These are phyloP conservation scores for Phytophthora multivora DNA, from an alignment of 352 stramenopile species.

Conservation along the genomic window DNA sequence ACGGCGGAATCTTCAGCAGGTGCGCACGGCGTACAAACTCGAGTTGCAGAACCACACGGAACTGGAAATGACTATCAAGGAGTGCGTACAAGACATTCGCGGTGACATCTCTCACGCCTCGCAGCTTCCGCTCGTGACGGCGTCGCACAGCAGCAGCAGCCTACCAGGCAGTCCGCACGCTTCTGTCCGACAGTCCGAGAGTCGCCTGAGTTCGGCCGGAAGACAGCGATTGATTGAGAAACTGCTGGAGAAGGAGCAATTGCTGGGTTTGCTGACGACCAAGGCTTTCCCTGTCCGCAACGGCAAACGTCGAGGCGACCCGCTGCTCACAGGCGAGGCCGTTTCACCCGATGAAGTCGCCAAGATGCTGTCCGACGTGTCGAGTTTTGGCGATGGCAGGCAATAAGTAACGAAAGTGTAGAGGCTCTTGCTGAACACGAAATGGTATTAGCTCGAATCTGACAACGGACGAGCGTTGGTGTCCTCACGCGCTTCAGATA, in stretches of 20 bases:
- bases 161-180: conserved; percentile 12
- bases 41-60: conserved; percentile 82
- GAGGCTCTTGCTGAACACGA: conserved; percentile 12
- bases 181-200: conserved; percentile 14
- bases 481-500: neutral
- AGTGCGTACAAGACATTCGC: conserved; percentile 86
- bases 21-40: conserved; percentile 67
- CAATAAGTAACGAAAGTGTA: conserved; percentile 29
- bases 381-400: conserved; percentile 16
- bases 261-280: conserved; percentile 78
- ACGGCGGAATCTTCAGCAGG: conserved; percentile 79
- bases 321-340: conserved; percentile 49
- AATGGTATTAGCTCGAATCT: conserved; percentile 9
- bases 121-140: conserved; percentile 22
- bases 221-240: conserved; percentile 78
- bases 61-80: conserved; percentile 80
- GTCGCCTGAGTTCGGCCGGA: conserved; percentile 47
- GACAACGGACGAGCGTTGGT: conserved; percentile 1
- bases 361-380: conserved; percentile 48
- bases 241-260: conserved; percentile 80
- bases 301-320: conserved; percentile 35
- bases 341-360: conserved; percentile 52
- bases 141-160: conserved; percentile 18
- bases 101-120: conserved; percentile 52
- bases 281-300: conserved; percentile 70